Evolutionary conservation across 805 yeast genomes (phyloP).

Genomic region (Lachancea mirantina): DNA sequence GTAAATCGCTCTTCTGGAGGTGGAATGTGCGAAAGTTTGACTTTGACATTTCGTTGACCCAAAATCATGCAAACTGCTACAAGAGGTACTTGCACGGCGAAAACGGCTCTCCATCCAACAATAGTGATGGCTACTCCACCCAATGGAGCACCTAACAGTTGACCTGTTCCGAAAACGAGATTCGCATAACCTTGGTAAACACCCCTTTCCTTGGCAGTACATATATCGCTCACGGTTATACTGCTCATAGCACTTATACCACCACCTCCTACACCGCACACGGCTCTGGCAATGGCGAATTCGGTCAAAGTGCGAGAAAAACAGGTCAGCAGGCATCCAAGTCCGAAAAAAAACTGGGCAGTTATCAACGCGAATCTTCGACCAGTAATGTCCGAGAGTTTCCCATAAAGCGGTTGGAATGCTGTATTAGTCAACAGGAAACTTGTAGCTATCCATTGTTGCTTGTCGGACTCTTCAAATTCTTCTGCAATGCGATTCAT

Average conservation of each 20-base stretch:
- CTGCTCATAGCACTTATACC: conserved; percentile 73
- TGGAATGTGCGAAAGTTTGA: conserved; percentile 43
- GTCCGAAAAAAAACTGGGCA: conserved; percentile 37
- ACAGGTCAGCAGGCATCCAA: conserved; percentile 42
- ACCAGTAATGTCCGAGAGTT: conserved; percentile 50
- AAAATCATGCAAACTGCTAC: conserved; percentile 32
- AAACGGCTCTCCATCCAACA: conserved; percentile 61
- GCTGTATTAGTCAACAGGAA: conserved; percentile 57
- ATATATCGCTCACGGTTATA: conserved; percentile 67
- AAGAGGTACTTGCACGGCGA: conserved; percentile 44
- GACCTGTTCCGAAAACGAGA: conserved; percentile 67
- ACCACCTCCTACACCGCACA: conserved; percentile 90
- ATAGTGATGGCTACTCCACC: conserved; percentile 55
- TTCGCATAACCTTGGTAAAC: conserved; percentile 78
- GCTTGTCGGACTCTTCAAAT: conserved; percentile 40
- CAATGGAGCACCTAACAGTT: conserved; percentile 58
- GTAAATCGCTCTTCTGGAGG: conserved; percentile 39
- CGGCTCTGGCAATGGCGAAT: conserved; percentile 50
- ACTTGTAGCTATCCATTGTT: conserved; percentile 63
- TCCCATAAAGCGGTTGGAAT: conserved; percentile 61
- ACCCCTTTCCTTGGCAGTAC: conserved; percentile 71
- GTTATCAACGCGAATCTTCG: conserved; percentile 38
- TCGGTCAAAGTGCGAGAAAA: conserved; percentile 28
- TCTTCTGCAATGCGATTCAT: conserved; percentile 42
- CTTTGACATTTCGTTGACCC: conserved; percentile 34